phyloP scores from a whole-genome alignment of 305 asterid species.

The Fraxinus sp. region DNA sequence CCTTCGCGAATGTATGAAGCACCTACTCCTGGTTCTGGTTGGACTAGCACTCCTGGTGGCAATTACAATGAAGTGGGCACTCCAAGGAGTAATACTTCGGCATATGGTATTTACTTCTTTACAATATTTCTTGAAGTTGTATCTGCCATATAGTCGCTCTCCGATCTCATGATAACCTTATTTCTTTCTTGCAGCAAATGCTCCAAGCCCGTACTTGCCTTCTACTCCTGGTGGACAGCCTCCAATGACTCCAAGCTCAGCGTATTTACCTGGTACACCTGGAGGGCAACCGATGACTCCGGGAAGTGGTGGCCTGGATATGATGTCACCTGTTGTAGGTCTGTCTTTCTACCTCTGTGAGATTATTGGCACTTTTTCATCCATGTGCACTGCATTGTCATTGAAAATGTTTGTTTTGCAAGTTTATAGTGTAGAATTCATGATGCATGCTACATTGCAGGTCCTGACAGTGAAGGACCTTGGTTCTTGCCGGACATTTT shows the following conservation, averaged over 20 bases:
- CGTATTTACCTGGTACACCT: constrained; percentile 95
- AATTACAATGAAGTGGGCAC: constrained; percentile 82
- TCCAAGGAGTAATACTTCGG: constrained; percentile 75
- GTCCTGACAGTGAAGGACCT: constrained; percentile 83
- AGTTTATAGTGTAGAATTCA: not conserved
- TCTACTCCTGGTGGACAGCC: constrained; percentile 98
- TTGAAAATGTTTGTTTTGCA: not conserved
- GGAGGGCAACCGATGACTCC: constrained; percentile 99
- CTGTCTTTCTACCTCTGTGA: constrained; percentile 23
- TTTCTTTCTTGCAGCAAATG: constrained; percentile 61
- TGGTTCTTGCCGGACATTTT: constrained; percentile 81
- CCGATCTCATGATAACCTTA: not conserved
- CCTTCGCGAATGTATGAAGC: constrained; percentile 90
- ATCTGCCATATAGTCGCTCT: not conserved
- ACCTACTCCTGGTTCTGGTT: constrained; percentile 97
- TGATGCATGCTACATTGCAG: constrained; percentile 34
- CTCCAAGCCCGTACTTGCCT: constrained; percentile 98
- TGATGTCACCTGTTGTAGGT: constrained; percentile 96
- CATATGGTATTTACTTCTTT: constrained; percentile 56
- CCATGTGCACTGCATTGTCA: not conserved
- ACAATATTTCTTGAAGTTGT: not conserved
- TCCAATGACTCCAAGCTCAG: constrained; percentile 97
- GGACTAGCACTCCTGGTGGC: constrained; percentile 63
- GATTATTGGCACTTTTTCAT: not conserved
- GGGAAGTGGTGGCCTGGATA: constrained; percentile 90